phyloP scores from a whole-genome alignment of 257 asterid genomes.

The Perilla frutescens region DNA sequence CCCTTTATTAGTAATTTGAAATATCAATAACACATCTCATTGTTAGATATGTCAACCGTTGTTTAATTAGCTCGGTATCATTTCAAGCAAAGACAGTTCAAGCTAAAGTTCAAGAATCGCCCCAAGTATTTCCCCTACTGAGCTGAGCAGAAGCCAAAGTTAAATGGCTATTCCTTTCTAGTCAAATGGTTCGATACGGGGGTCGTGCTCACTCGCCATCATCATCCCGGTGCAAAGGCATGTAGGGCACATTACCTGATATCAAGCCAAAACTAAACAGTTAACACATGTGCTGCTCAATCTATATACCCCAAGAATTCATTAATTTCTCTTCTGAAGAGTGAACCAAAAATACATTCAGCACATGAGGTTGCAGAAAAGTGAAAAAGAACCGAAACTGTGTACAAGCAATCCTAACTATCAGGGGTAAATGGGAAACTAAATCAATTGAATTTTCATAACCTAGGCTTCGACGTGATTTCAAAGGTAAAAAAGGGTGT shows the following conservation, averaged over 20 bases:
- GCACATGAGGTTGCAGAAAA: too few species aligned
- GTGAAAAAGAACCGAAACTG: too few species aligned
- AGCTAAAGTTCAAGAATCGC: neutral
- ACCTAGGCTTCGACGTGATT: too few species aligned
- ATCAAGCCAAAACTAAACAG: neutral
- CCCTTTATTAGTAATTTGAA: neutral
- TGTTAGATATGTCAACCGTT: neutral
- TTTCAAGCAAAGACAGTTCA: neutral
- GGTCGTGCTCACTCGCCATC: constrained; percentile 98
- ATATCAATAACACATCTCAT: neutral
- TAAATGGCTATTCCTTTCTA: constrained; percentile 31
- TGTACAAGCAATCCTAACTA: too few species aligned
- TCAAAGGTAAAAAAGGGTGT: too few species aligned
- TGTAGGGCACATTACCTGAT: constrained; percentile 91
- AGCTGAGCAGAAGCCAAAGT: neutral
- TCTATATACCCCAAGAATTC: too few species aligned
- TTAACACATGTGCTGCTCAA: too few species aligned
- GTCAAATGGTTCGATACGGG: constrained; percentile 84
- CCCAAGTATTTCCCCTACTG: neutral
- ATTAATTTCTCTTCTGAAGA: too few species aligned
- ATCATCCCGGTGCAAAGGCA: constrained; percentile 96
- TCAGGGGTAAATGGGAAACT: too few species aligned
- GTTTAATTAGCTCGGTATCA: neutral
- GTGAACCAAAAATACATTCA: too few species aligned
- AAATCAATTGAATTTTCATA: too few species aligned